These are phyloP conservation scores for Carpinus fangiana DNA, from an alignment of 306 rosid species.

Conservation along the genomic window DNA sequence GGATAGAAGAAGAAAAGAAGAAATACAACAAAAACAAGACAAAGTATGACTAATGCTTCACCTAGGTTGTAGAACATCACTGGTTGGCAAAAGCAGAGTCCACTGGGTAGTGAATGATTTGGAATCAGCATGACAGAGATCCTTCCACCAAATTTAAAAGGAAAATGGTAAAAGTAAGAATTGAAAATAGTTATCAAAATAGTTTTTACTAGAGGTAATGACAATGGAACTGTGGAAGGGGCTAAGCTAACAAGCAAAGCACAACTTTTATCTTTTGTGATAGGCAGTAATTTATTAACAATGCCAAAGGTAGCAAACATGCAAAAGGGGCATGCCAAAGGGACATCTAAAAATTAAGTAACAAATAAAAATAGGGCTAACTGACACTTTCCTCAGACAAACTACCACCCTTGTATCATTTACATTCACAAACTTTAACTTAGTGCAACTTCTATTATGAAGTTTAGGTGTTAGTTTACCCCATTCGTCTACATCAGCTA, in stretches of 20 bases:
- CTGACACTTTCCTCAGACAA: no score
- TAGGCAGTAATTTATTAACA: background rate
- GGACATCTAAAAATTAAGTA: background rate
- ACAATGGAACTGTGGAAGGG: background rate
- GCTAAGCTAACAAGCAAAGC: constrained; percentile 4
- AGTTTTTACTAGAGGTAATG: background rate
- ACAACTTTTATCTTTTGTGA: background rate
- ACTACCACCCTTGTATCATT: no score
- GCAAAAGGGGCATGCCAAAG: background rate
- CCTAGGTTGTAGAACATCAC: constrained; percentile 85
- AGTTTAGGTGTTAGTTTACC: no score
- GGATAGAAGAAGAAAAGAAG: background rate
- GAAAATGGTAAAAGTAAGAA: background rate
- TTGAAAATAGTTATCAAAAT: constrained; percentile 17
- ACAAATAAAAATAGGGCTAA: background rate
- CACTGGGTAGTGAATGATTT: constrained; percentile 84
- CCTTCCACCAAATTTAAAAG: constrained; percentile 49
- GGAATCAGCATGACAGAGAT: constrained; percentile 89
- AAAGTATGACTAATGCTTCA: constrained; percentile 27
- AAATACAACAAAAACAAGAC: constrained; percentile 2
- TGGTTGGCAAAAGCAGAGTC: constrained; percentile 82
- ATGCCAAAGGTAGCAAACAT: background rate
- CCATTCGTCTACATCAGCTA: no score
- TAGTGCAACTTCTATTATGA: no score
- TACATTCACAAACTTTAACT: no score